phyloP scores from a whole-genome alignment of 2,329 filamentous ascomycete species.

The Colletotrichum sp. region DNA sequence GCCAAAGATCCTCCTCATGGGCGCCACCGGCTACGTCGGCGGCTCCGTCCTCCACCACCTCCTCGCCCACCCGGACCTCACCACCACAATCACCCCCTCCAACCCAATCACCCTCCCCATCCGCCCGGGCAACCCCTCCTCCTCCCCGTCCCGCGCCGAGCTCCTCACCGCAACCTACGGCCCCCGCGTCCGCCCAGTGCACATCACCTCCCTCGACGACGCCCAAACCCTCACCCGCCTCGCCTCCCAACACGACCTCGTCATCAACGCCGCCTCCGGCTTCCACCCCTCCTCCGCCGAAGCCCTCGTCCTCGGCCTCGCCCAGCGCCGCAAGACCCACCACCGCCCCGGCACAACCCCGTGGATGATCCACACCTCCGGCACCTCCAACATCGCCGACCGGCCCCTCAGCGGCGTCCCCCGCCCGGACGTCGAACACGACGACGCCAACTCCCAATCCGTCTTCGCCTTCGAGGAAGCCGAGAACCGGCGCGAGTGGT shows the following conservation, averaged over 20 bases:
- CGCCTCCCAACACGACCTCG: conserved; percentile 26
- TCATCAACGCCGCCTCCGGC: conserved; percentile 41
- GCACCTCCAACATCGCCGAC: conserved; percentile 24
- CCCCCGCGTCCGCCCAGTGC: conserved; percentile 2
- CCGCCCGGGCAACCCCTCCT: not conserved
- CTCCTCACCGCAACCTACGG: conserved; percentile 5
- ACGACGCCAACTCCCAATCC: conserved; percentile 5
- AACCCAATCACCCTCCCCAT: not conserved
- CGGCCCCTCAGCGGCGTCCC: conserved; percentile 14
- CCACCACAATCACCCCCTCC: not conserved
- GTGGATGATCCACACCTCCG: conserved; percentile 25
- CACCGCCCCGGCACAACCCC: not conserved
- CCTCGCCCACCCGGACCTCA: not conserved
- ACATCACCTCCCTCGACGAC: conserved; percentile 20
- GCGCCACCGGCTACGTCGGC: conserved; percentile 25
- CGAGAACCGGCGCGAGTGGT: conserved; percentile 20
- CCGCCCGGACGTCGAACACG: conserved; percentile 13
- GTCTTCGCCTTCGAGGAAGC: conserved; percentile 20
- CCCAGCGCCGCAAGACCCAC: conserved; percentile 24
- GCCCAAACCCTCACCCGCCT: not conserved
- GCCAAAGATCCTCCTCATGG: conserved; percentile 17
- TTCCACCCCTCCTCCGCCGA: conserved; percentile 35
- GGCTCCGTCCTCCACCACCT: conserved; percentile 23
- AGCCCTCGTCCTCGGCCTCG: conserved; percentile 40
- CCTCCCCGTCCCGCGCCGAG: not conserved